Base-by-base conservation (phyloP, 83 land plant genomes). In the Isoetes engelmannii region DNA sequence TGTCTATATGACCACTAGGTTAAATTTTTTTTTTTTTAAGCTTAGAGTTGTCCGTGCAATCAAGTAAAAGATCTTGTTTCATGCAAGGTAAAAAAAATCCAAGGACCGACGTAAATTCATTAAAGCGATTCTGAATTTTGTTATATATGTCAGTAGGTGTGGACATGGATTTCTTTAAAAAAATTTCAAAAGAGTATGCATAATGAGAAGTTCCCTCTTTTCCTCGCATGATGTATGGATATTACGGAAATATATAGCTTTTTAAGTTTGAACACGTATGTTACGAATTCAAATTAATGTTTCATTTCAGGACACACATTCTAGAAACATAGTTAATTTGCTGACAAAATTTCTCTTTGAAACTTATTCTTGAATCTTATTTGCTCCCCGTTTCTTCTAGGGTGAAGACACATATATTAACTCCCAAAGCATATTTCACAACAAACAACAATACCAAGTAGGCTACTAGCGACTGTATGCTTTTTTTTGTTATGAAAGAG, bases 41-140 rank as follows among this genome's bases (percentile, higher is more conserved):
- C n/a, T n/a, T n/a, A n/a, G n/a, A n/a, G n/a, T n/a, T n/a, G n/a
- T n/a, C n/a, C n/a, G n/a, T n/a, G n/a, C n/a, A n/a, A n/a, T n/a
- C n/a, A n/a, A n/a, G n/a, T n/a, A n/a, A n/a, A n/a, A n/a, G n/a
- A n/a, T n/a, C n/a, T n/a, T n/a, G n/a, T n/a, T n/a, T n/a, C n/a
- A n/a, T 46, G 60, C 84, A 94, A 96, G 99, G 99, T 59, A 94
- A 90, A 83, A 94, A 84, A 70, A 94, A 94, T 78, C 99, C 97
- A 61, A 87, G 90, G 9, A 90, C 99, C 45, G 89, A 88, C 82
- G 69, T 68, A 57, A 68, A 78, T 8, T 75, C 96, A 64, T 90
- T 86, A 18, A 71, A 69, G 49, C 59, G 59, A 68, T 94, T 63
- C 75, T 94, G 57, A 37, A 63, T 12, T 69, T 80, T 78, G 92